Conservation (phyloP, 805 yeast species). For the Lachancea meyersii region DNA sequence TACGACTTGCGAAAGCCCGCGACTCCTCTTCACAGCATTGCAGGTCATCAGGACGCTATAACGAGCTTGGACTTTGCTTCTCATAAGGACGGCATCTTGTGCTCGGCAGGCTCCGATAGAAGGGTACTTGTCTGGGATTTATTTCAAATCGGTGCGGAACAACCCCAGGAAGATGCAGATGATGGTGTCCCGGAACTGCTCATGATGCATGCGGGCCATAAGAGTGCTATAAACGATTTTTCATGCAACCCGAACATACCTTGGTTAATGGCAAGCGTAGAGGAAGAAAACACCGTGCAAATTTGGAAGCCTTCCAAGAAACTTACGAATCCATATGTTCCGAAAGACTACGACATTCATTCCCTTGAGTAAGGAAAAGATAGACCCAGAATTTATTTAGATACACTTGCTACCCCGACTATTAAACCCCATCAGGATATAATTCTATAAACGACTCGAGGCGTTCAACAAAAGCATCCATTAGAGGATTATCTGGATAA, state of each 20-base stretch:
- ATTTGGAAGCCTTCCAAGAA: slow-evolving; percentile 40
- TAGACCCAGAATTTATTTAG: background rate
- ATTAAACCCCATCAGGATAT: slow-evolving; percentile 3
- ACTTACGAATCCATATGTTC: slow-evolving; percentile 21
- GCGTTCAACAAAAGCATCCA: slow-evolving; percentile 27
- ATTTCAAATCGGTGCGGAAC: slow-evolving; percentile 74
- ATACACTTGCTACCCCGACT: background rate
- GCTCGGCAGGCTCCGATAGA: slow-evolving; percentile 72
- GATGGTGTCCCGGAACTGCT: slow-evolving; percentile 85
- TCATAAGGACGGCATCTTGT: slow-evolving; percentile 66
- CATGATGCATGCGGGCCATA: slow-evolving; percentile 92
- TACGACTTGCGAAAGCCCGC: slow-evolving; percentile 53
- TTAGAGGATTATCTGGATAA: slow-evolving; percentile 23
- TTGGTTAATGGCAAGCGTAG: slow-evolving; percentile 64
- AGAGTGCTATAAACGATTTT: slow-evolving; percentile 67
- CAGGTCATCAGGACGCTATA: slow-evolving; percentile 72
- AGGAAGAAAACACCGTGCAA: slow-evolving; percentile 41
- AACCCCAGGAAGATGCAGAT: slow-evolving; percentile 78
- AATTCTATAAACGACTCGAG: slow-evolving; percentile 27
- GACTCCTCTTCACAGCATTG: slow-evolving; percentile 56
- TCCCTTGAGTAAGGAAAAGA: slow-evolving; percentile 15
- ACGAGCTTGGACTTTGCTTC: slow-evolving; percentile 76
- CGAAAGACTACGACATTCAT: slow-evolving; percentile 9
- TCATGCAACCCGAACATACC: slow-evolving; percentile 61
- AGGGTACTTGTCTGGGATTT: slow-evolving; percentile 80